Percentiles rank a stretch among this genome's conserved stretches.
Evolutionary conservation across 116 monocot genomes (phyloP).

Genomic region (Zostera marina): DNA sequence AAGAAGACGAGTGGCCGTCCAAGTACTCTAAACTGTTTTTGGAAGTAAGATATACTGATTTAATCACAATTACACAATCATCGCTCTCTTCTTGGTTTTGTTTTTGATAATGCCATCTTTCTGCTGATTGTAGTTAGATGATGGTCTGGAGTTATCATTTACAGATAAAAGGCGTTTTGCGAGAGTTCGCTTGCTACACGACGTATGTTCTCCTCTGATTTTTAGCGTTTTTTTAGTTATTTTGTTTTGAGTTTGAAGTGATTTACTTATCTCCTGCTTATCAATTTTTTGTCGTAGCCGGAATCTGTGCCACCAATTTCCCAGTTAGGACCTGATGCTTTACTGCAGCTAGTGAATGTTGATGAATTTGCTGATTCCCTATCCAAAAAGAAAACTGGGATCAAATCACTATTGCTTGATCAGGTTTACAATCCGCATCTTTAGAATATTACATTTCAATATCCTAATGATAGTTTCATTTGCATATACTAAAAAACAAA

Average conservation of each 20-base stretch:
- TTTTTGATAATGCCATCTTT: neutral
- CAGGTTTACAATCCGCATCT: constrained; percentile 25
- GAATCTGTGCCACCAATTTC: constrained; percentile 73
- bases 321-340: constrained; percentile 88
- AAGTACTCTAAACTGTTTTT: constrained; percentile 88
- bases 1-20: constrained; percentile 84
- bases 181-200: constrained; percentile 78
- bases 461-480: neutral
- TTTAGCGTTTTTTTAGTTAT: neutral
- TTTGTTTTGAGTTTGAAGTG: too few relatives aligned
- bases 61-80: too few relatives aligned
- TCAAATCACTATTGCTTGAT: constrained; percentile 66
- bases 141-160: constrained; percentile 90
- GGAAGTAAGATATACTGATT: constrained; percentile 22
- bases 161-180: constrained; percentile 98
- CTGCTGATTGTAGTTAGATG: constrained; percentile 48
- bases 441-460: neutral
- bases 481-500: too few relatives aligned
- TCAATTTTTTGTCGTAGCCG: constrained; percentile 32
- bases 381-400: constrained; percentile 51
- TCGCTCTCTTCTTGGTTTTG: neutral
- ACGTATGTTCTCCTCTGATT: constrained; percentile 25
- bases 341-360: constrained; percentile 53
- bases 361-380: constrained; percentile 50
- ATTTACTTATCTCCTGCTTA: neutral